A percentile compares a stretch with the other conserved stretches of the same genome.
phyloP scores from a whole-genome alignment of 2,329 filamentous ascomycete species.

The Trichoderma polysporum region DNA sequence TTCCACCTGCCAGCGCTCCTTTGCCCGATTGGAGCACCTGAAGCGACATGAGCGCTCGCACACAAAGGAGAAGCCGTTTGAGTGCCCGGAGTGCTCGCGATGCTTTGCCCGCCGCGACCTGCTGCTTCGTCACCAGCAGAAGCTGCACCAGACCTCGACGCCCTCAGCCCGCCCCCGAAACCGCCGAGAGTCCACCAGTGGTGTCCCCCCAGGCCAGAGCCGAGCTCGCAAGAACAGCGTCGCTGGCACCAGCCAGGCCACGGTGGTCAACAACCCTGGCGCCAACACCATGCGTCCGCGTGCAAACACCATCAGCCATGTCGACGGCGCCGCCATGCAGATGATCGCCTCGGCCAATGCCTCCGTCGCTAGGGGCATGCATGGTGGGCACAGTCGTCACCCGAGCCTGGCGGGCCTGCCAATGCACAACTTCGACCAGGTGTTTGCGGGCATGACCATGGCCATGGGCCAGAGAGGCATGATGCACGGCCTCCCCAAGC shows the following conservation, averaged over 20 bases:
- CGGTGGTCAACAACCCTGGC: slow-evolving; percentile 41
- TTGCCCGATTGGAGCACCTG: slow-evolving; percentile 91
- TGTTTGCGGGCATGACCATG: slow-evolving; percentile 71
- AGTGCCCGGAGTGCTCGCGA: slow-evolving; percentile 89
- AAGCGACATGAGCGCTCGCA: slow-evolving; percentile 98
- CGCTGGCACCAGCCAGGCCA: slow-evolving; percentile 54
- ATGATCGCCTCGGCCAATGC: slow-evolving; percentile 64
- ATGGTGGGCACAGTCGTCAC: slow-evolving; percentile 65
- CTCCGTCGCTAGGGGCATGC: slow-evolving; percentile 50
- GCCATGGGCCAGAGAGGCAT: slow-evolving; percentile 65
- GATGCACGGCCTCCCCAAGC: slow-evolving; percentile 70
- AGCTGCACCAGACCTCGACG: slow-evolving; percentile 90
- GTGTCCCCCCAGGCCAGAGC: slow-evolving; percentile 63
- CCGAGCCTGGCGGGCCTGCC: slow-evolving; percentile 70
- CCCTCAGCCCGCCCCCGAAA: slow-evolving; percentile 84
- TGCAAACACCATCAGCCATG: slow-evolving; percentile 94
- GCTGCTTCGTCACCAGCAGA: slow-evolving; percentile 93
- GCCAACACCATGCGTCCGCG: slow-evolving; percentile 72
- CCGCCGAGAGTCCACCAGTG: slow-evolving; percentile 83
- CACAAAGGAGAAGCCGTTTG: slow-evolving; percentile 98
- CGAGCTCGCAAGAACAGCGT: slow-evolving; percentile 92
- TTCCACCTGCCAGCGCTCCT: slow-evolving; percentile 84
- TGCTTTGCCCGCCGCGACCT: slow-evolving; percentile 95
- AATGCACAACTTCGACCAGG: slow-evolving; percentile 57
- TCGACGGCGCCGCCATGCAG: slow-evolving; percentile 74